Conservation (phyloP, 495 filamentous ascomycete genomes). For the Xylaria acuta region DNA sequence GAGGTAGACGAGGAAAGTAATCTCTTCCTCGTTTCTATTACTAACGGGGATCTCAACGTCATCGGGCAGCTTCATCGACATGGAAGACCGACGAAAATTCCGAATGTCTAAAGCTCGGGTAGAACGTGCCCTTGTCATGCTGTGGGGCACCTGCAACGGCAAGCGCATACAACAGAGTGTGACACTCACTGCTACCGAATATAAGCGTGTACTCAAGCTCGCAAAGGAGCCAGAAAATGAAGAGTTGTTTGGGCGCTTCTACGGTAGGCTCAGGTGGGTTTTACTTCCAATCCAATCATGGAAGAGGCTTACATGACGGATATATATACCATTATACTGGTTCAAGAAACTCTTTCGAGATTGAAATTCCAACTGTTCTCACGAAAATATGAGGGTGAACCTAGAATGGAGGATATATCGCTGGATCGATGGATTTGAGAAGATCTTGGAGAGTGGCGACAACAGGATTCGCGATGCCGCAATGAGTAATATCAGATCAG, state of each 20-base stretch:
- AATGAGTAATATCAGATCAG: neutral
- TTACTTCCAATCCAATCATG: neutral
- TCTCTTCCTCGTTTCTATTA: neutral
- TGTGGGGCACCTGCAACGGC: neutral
- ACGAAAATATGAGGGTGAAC: neutral
- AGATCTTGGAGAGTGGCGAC: neutral
- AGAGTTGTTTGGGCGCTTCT: neutral
- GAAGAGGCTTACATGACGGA: neutral
- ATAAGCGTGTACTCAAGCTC: neutral
- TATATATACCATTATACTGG: neutral
- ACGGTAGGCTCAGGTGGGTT: neutral
- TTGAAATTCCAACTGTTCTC: neutral
- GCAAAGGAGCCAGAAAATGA: neutral
- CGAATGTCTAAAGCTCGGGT: neutral
- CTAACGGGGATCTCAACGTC: neutral
- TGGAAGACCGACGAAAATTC: neutral
- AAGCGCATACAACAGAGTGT: neutral
- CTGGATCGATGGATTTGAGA: neutral
- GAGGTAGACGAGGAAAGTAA: neutral
- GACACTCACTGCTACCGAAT: neutral
- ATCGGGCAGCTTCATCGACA: neutral
- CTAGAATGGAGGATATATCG: neutral
- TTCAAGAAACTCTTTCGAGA: neutral
- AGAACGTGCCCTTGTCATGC: neutral
- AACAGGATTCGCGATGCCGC: neutral